Conservation (phyloP, 164 flowering plant genomes). For the Sextonia rubra region DNA sequence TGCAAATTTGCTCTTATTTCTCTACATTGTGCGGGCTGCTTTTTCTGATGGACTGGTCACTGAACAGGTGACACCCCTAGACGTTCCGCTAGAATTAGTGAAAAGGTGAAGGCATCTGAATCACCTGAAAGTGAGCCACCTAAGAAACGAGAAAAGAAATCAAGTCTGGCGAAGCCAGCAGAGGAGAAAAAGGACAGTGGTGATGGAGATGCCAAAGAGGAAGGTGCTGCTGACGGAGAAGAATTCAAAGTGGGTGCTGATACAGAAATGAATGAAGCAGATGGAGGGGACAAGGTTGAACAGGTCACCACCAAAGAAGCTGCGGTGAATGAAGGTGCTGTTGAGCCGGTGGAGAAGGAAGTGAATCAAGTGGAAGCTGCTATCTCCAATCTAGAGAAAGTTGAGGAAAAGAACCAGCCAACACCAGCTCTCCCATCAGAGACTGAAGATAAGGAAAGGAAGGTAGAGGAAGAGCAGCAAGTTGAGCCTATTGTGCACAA, state of each 20-base stretch:
- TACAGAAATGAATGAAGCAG: slow-evolving; percentile 24
- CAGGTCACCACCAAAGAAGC: background rate
- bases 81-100: slow-evolving; percentile 47
- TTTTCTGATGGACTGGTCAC: background rate
- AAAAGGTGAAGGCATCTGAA: slow-evolving; percentile 36
- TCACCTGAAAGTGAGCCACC: slow-evolving; percentile 32
- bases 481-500: slow-evolving; percentile 10
- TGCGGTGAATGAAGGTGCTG: background rate
- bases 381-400: background rate
- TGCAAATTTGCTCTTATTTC: background rate
- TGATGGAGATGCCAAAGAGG: slow-evolving; percentile 10
- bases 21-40: background rate
- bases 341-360: background rate
- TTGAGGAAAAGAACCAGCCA: background rate
- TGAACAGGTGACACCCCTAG: slow-evolving; percentile 51
- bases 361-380: background rate
- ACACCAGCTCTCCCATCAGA: background rate
- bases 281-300: slow-evolving; percentile 2
- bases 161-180: slow-evolving; percentile 22
- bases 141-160: slow-evolving; percentile 32
- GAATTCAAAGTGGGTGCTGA: slow-evolving; percentile 22
- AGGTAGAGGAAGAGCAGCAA: slow-evolving; percentile 1
- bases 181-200: slow-evolving; percentile 19
- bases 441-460: slow-evolving; percentile 6
- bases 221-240: slow-evolving; percentile 18